These are phyloP conservation scores for Ogataea haglerorum DNA, from an alignment of 805 yeast species.

Conservation along the genomic window DNA sequence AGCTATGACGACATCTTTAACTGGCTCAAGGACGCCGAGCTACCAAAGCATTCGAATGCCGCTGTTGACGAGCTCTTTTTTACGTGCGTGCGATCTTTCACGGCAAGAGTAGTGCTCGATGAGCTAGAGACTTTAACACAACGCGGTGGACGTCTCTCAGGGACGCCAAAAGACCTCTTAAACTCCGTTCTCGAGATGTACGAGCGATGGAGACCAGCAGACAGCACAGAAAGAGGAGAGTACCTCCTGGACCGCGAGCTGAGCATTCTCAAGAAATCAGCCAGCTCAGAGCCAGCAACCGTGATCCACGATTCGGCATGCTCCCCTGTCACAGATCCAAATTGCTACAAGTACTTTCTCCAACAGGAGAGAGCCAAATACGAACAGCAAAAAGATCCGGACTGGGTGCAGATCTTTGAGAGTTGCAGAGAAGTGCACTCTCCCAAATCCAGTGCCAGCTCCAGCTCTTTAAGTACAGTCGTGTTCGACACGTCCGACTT, in stretches of 20 bases:
- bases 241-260: slow-evolving; percentile 17
- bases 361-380: slow-evolving; percentile 5
- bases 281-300: slow-evolving; percentile 13
- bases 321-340: slow-evolving; percentile 2
- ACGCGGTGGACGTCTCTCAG: not conserved
- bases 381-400: slow-evolving; percentile 7
- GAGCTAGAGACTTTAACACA: slow-evolving; percentile 13
- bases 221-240: slow-evolving; percentile 15
- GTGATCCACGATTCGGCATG: slow-evolving; percentile 12
- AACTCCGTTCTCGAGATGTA: slow-evolving; percentile 13
- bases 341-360: slow-evolving; percentile 19
- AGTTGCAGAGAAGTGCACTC: not conserved
- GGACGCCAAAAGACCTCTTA: slow-evolving; percentile 2
- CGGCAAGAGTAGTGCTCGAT: slow-evolving; percentile 16
- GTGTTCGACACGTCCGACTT: not conserved
- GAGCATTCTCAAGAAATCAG: slow-evolving; percentile 15
- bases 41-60: slow-evolving; percentile 1
- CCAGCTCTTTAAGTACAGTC: not conserved
- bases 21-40: slow-evolving; percentile 17
- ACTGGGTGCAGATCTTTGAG: slow-evolving; percentile 21
- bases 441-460: not conserved
- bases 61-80: slow-evolving; percentile 11
- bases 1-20: slow-evolving; percentile 6
- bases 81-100: slow-evolving; percentile 13
- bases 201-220: slow-evolving; percentile 17